These are phyloP conservation scores for Irpex lacteus DNA, from an alignment of 1,284 basidiomycete species.

Conservation along the genomic window DNA sequence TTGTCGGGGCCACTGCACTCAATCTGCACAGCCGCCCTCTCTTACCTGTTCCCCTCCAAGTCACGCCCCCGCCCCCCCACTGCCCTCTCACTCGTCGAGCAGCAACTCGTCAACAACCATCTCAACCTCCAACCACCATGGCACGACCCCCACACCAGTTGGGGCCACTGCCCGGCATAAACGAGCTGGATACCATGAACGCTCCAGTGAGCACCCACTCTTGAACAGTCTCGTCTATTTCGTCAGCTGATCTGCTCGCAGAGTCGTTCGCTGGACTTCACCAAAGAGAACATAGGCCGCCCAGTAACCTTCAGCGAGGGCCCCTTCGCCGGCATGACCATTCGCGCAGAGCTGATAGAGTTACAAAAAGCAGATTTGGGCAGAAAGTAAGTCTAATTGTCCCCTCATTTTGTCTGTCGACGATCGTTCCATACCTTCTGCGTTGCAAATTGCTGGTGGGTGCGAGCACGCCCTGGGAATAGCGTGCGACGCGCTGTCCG, in stretches of 20 bases:
- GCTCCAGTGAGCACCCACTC: background rate
- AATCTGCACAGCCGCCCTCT: constrained; percentile 2
- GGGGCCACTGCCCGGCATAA: constrained; percentile 3
- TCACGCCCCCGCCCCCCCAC: background rate
- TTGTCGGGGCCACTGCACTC: constrained; percentile 4
- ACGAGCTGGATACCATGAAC: background rate
- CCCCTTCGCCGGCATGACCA: constrained; percentile 15
- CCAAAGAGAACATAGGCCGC: constrained; percentile 9
- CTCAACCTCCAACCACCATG: background rate
- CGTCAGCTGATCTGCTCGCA: background rate
- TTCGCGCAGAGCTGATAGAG: constrained; percentile 18
- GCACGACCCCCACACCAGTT: background rate
- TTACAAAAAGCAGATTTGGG: constrained; percentile 21
- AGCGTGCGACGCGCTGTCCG: background rate
- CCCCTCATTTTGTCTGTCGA: background rate
- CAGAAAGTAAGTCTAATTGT: constrained; percentile 17
- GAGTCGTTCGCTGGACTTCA: constrained; percentile 1
- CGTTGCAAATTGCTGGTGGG: background rate
- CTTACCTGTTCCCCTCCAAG: background rate
- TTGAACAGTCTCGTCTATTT: background rate
- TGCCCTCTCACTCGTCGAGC: background rate
- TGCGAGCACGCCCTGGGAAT: background rate
- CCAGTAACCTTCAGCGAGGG: constrained; percentile 15
- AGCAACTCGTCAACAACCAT: background rate
- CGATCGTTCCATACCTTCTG: background rate